phyloP scores from a whole-genome alignment of 2,329 filamentous ascomycete species.

The Penicillium sp. region DNA sequence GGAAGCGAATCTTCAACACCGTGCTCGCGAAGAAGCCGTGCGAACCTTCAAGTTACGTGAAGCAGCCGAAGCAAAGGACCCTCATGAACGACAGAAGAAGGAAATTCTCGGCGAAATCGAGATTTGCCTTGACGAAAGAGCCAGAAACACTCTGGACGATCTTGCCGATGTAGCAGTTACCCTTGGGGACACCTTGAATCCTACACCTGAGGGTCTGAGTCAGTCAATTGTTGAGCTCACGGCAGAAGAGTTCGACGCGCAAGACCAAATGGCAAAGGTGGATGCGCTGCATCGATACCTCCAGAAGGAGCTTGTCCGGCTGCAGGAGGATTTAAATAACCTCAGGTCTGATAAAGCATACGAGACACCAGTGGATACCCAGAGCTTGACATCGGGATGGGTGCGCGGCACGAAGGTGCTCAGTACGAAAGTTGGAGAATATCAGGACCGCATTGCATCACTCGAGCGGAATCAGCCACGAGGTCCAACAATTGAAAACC shows the following conservation, averaged over 20 bases:
- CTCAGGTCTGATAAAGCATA: conserved; percentile 48
- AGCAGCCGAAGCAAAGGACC: conserved; percentile 28
- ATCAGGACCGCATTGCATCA: conserved; percentile 58
- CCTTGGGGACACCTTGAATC: conserved; percentile 53
- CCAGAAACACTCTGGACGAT: conserved; percentile 59
- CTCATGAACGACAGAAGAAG: conserved; percentile 36
- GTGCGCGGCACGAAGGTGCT: conserved; percentile 71
- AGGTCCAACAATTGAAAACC: conserved; percentile 51
- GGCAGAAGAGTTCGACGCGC: conserved; percentile 53
- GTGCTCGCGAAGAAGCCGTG: conserved; percentile 43
- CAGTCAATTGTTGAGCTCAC: conserved; percentile 61
- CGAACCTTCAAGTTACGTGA: conserved; percentile 37
- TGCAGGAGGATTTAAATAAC: conserved; percentile 36
- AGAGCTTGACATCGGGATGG: conserved; percentile 73
- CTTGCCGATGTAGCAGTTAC: conserved; percentile 58
- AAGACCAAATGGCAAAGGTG: conserved; percentile 62
- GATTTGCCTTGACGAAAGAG: conserved; percentile 57
- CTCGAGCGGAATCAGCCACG: conserved; percentile 38
- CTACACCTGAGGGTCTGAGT: conserved; percentile 56
- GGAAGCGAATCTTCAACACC: conserved; percentile 41
- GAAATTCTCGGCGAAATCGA: conserved; percentile 60
- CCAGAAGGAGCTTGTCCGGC: conserved; percentile 52
- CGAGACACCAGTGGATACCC: conserved; percentile 61
- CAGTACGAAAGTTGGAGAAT: conserved; percentile 68
- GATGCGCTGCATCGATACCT: conserved; percentile 61